Conservation (phyloP, 1,284 basidiomycete species). For the Rhodotorula sp. region DNA sequence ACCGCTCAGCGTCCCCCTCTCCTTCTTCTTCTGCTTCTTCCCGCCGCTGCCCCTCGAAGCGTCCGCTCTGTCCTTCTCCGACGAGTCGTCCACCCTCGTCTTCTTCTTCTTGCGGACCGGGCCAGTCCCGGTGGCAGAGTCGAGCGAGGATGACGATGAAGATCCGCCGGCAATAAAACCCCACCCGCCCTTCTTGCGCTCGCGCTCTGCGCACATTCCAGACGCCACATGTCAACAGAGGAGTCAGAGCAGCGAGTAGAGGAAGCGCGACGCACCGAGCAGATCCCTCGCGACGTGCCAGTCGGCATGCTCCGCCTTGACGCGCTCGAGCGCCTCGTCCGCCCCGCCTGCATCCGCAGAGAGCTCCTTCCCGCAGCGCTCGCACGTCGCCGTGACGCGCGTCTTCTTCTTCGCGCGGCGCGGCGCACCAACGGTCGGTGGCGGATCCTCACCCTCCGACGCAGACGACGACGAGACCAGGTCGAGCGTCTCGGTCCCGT, state of each 20-base stretch:
- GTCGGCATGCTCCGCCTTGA: conserved; percentile 75
- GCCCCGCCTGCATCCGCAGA: conserved; percentile 52
- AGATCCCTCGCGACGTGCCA: conserved; percentile 81
- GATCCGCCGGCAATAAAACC: not conserved
- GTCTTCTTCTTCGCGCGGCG: not conserved
- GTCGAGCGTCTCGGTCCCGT: conserved; percentile 9
- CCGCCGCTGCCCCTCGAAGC: conserved; percentile 10
- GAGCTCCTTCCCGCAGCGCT: not conserved
- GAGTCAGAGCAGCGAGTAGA: not conserved
- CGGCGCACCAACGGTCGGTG: not conserved
- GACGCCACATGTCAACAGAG: conserved; percentile 2
- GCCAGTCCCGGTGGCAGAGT: not conserved
- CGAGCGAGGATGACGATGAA: not conserved
- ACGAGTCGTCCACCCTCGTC: conserved; percentile 5
- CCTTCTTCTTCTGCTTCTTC: conserved; percentile 8
- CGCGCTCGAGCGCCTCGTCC: conserved; percentile 50
- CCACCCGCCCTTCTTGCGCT: conserved; percentile 14
- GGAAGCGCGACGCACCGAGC: conserved; percentile 47
- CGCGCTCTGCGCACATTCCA: not conserved
- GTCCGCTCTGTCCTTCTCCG: not conserved
- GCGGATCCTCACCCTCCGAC: not conserved
- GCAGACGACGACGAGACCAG: conserved; percentile 2
- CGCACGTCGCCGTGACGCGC: not conserved
- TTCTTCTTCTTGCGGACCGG: conserved; percentile 3
- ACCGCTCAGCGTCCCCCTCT: conserved; percentile 9